Evolutionary conservation across 352 stramenopile species (phyloP), one percentile per base, ranked within the genome.

Genomic region (Pythium rishiriense): DNA sequence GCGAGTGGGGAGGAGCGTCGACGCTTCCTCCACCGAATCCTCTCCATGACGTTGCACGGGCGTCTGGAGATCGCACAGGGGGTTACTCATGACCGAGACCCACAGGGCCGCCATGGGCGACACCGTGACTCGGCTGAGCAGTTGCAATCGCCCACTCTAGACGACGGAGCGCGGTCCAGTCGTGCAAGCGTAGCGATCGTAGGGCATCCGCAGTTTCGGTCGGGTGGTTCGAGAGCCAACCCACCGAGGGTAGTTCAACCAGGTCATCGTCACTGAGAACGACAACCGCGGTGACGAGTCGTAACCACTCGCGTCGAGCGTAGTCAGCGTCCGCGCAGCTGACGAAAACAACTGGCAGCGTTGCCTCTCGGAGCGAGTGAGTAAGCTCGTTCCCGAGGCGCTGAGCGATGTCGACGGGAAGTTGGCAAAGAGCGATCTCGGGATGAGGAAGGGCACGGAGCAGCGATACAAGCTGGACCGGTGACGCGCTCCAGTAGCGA

Each of bases 391-490:
- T 54, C 25, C 47, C 47, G 3, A 54, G 26, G 4, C 47, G 47
- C 3, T 22, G 47, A 11, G 39, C 11, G 26, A 54, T 24, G n/a
- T 50, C 45, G 7, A 6, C 4, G 4, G 45, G 50, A 8, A 57
- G n/a, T 14, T 46, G 31, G n/a, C 52, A 26, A 21, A 59, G n/a
- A 4, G 52, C 52, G 7, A 59, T 37, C 39, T 59, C 52, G 1
- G 52, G 35, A 25, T 59, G 49, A 0, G 52, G 33, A 2, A 59
- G 35, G 4, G 52, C 52, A 3, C 52, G 52, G 8, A 59, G 52
- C 1, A 59, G 37, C 3, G n/a, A 28, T 12, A 59, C 35, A 3
- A 49, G 52, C 19, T 59, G 33, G 1, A 5, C 9, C 10, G 39
- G 22, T 1, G 33, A 15, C 15, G 14, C 12, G 24, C 52, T 59